Conservation (phyloP, 2,329 filamentous ascomycete species). For the Xylariales sp. region DNA sequence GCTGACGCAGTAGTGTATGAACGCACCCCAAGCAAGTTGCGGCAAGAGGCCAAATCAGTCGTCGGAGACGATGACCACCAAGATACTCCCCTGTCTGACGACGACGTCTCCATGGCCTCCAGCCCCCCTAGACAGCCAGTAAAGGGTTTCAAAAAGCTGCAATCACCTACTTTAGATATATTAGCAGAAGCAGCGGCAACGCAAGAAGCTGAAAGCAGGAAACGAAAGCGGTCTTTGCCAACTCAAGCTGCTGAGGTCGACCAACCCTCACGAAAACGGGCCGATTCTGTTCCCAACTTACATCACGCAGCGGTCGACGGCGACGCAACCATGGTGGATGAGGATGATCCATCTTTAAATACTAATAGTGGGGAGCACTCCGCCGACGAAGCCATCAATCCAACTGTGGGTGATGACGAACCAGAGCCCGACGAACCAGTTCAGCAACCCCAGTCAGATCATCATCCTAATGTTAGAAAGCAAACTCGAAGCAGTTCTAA, state of each 20-base stretch:
- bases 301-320: conserved; percentile 49
- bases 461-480: conserved; percentile 44
- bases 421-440: conserved; percentile 38
- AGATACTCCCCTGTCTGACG: conserved; percentile 52
- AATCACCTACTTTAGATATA: conserved; percentile 49
- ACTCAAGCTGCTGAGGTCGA: conserved; percentile 41
- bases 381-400: conserved; percentile 47
- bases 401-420: conserved; percentile 40
- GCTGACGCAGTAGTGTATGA: conserved; percentile 67
- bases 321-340: conserved; percentile 50
- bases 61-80: conserved; percentile 53
- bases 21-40: conserved; percentile 81
- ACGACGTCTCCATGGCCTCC: conserved; percentile 49
- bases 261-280: conserved; percentile 45
- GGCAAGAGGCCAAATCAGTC: conserved; percentile 51
- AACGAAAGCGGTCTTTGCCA: conserved; percentile 51
- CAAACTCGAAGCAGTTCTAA: conserved; percentile 52
- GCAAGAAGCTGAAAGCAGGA: conserved; percentile 50
- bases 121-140: conserved; percentile 47
- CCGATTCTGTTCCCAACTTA: conserved; percentile 41
- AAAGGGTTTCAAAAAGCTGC: conserved; percentile 41
- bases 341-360: conserved; percentile 49
- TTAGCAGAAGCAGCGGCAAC: conserved; percentile 48
- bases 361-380: conserved; percentile 50
- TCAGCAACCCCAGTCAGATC: conserved; percentile 43